Evolutionary conservation across 345 rosid species (phyloP), one percentile per base, ranked within the genome.

Genomic region (Linum trigynum): DNA sequence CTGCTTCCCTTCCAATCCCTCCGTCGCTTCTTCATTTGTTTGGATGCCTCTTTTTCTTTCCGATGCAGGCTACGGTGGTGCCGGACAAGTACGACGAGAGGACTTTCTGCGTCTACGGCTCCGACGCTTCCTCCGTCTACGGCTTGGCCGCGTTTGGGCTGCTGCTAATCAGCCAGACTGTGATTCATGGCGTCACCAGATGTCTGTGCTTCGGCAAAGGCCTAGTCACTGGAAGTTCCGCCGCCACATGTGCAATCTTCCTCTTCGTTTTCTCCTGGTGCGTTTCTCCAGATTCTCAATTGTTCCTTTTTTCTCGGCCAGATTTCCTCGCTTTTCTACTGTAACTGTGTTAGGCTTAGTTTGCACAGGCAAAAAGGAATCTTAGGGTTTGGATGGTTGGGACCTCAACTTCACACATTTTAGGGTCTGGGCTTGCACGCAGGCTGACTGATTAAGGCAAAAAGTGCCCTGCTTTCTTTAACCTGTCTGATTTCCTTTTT

Each of bases 181-280:
- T 86, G 71, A 64, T 94, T 63, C 83, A 82, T 79, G 90, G 80
- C 74, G 92, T 88, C 48, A 88, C 99, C 1, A 79, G 77, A 76
- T 94, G 99, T 75, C 94, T 90, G 74, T 92, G 97, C 69, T 88
- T 75, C 50, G 95, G 98, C 32, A 88, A 77, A 64, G 97, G 97
- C 41, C 97, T 92, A 1, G 71, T 86, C 9, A 66, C 72, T 7
- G 96, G 92, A 16, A 80, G 78, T 67, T 86, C 83, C 59, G 72
- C 84, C 71, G 78, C 89, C 1, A 68, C 69, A 63, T 79, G 82
- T 67, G 86, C 97, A 67, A 80, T 82, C 67, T 62, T 86, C 84
- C 85, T 85, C 90, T 92, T 92, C 85, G 75, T 86, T 58, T 55
- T 90, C 38, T 92, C 97, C 69, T 92, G 98, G 98, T 92, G 79